Conservation (phyloP, 2,329 filamentous ascomycete genomes). For the Pseudogymnoascus sp. region DNA sequence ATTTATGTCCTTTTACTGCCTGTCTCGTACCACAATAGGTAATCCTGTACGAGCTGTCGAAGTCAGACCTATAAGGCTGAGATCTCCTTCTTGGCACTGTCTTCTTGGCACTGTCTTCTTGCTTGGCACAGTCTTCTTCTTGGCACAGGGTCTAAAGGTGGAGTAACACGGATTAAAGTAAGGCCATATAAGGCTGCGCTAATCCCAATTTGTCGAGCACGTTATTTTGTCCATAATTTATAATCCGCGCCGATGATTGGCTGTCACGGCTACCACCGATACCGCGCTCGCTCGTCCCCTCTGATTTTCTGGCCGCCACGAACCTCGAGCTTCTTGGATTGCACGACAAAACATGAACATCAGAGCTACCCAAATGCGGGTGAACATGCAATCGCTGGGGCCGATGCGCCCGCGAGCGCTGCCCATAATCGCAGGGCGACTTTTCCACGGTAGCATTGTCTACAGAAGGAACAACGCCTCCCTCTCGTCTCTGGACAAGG, state of each 20-base stretch:
- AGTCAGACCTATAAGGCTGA: background rate
- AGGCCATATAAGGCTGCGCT: background rate
- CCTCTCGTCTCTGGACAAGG: constrained; percentile 2
- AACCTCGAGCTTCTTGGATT: background rate
- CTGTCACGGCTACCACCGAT: background rate
- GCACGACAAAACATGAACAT: background rate
- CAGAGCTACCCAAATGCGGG: constrained; percentile 1
- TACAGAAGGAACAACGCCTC: constrained; percentile 12
- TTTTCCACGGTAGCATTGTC: constrained; percentile 1
- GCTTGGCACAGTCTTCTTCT: background rate
- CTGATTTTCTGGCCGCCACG: constrained; percentile 1
- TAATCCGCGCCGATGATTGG: background rate
- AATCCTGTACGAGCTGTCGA: background rate
- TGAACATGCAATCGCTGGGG: constrained; percentile 1
- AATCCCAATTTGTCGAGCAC: background rate
- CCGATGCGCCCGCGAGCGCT: background rate
- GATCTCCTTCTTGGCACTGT: background rate
- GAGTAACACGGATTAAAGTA: background rate
- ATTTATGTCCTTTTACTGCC: background rate
- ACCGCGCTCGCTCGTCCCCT: background rate
- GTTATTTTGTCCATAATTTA: constrained; percentile 4
- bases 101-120: no score
- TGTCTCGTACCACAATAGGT: background rate
- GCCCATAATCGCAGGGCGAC: background rate
- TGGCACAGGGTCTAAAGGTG: background rate